Conservation (phyloP, 1,139 yeast genomes). For the Lodderomyces metapsilosis region DNA sequence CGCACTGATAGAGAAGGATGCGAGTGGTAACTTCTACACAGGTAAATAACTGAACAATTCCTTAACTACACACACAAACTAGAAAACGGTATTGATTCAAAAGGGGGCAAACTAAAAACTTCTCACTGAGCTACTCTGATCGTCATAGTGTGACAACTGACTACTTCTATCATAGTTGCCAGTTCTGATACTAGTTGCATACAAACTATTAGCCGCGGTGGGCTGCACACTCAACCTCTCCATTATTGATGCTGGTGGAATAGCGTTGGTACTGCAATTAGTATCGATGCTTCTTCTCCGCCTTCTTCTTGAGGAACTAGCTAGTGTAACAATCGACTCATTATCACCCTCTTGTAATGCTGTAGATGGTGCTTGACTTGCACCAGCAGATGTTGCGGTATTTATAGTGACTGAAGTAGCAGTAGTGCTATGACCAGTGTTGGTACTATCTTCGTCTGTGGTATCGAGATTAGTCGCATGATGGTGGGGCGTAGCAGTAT, state of each 20-base stretch:
- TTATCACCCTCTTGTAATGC: slow-evolving; percentile 39
- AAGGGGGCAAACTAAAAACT: slow-evolving; percentile 10
- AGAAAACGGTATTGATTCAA: no score
- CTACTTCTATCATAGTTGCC: slow-evolving; percentile 21
- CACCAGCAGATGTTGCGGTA: slow-evolving; percentile 5
- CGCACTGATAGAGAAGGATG: background rate
- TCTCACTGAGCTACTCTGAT: slow-evolving; percentile 13
- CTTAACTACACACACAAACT: no score
- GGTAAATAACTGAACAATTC: no score
- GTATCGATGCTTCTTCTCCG: slow-evolving; percentile 57
- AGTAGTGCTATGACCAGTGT: slow-evolving; percentile 1
- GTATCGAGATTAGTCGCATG: slow-evolving; percentile 9
- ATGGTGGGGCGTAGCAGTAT: slow-evolving; percentile 12
- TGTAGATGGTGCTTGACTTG: slow-evolving; percentile 1
- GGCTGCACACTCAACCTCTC: slow-evolving; percentile 46
- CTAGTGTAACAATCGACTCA: slow-evolving; percentile 54
- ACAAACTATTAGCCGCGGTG: slow-evolving; percentile 22
- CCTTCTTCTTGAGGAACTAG: slow-evolving; percentile 49
- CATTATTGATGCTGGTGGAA: slow-evolving; percentile 64
- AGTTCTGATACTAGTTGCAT: slow-evolving; percentile 26
- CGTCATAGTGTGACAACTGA: slow-evolving; percentile 16
- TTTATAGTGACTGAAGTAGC: slow-evolving; percentile 9
- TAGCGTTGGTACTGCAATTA: slow-evolving; percentile 58
- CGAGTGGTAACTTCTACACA: no score
- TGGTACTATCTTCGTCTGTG: slow-evolving; percentile 5